Evolutionary conservation across 2,329 filamentous ascomycete genomes (phyloP).

Genomic region (Blastomyces gilchristii): DNA sequence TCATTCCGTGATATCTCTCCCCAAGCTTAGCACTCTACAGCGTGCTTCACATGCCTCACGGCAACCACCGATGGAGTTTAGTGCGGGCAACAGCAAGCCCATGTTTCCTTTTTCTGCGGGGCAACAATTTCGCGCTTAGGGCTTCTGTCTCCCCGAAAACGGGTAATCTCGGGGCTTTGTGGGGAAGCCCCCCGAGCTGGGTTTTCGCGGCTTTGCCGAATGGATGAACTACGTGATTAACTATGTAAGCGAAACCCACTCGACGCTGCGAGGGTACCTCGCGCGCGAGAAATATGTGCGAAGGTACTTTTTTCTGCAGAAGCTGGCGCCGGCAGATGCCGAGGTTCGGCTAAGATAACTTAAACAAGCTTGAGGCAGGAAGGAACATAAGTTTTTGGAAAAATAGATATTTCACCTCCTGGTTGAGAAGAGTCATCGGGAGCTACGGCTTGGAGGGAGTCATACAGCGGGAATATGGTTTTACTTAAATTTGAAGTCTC

Average conservation of each 20-base stretch:
- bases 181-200: background rate
- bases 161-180: constrained; percentile 2
- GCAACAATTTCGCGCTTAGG: background rate
- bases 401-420: background rate
- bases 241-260: background rate
- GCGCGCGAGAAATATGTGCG: background rate
- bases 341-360: constrained; percentile 1
- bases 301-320: background rate
- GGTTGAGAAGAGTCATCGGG: background rate
- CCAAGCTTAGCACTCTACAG: background rate
- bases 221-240: background rate
- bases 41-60: background rate
- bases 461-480: background rate
- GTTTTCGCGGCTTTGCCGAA: background rate
- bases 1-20: background rate
- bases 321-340: background rate
- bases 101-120: constrained; percentile 1
- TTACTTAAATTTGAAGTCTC: background rate
- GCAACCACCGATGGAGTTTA: background rate
- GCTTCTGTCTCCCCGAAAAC: background rate
- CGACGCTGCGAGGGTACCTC: background rate
- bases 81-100: background rate
- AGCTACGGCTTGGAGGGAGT: background rate
- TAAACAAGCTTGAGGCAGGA: background rate
- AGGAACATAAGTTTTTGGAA: background rate